Evolutionary conservation across 805 yeast genomes (phyloP).

Genomic region (Teunomyces gatunensis): DNA sequence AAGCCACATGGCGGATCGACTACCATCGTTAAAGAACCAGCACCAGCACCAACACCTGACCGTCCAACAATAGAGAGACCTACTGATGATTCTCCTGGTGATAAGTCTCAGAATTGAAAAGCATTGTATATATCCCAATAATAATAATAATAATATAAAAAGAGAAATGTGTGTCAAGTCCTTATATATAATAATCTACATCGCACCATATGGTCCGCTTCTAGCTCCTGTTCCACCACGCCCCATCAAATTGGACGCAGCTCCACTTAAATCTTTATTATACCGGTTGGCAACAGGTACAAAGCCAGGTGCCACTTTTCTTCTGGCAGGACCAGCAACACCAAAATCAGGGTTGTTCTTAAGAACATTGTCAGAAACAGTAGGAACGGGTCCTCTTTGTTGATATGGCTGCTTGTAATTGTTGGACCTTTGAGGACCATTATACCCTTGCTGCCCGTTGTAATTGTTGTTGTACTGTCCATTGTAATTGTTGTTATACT

Average conservation of each 20-base stretch:
- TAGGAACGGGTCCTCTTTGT: constrained; percentile 15
- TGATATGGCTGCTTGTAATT: constrained; percentile 10
- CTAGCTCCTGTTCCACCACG: constrained; percentile 11
- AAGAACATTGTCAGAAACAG: constrained; percentile 38
- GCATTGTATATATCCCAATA: constrained; percentile 1
- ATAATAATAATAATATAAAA: neutral
- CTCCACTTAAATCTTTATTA: constrained; percentile 9
- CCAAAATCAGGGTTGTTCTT: constrained; percentile 42
- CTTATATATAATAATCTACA: constrained; percentile 3
- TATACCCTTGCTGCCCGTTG: constrained; percentile 7
- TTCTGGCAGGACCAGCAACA: constrained; percentile 11
- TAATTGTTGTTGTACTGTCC: neutral
- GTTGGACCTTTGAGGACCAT: neutral
- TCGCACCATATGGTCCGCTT: constrained; percentile 23
- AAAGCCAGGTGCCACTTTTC: constrained; percentile 20
- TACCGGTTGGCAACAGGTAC: constrained; percentile 20
- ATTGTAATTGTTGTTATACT: constrained; percentile 3
- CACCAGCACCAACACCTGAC: constrained; percentile 9
- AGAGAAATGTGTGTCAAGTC: neutral
- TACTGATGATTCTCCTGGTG: neutral
- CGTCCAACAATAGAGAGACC: constrained; percentile 9
- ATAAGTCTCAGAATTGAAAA: neutral
- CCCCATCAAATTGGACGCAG: constrained; percentile 15
- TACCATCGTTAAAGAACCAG: constrained; percentile 19
- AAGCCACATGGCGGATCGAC: constrained; percentile 49